Percentiles rank a stretch among this genome's conserved stretches.
Conservation (phyloP, 2,329 filamentous ascomycete genomes). For the Pyricularia grisea region DNA sequence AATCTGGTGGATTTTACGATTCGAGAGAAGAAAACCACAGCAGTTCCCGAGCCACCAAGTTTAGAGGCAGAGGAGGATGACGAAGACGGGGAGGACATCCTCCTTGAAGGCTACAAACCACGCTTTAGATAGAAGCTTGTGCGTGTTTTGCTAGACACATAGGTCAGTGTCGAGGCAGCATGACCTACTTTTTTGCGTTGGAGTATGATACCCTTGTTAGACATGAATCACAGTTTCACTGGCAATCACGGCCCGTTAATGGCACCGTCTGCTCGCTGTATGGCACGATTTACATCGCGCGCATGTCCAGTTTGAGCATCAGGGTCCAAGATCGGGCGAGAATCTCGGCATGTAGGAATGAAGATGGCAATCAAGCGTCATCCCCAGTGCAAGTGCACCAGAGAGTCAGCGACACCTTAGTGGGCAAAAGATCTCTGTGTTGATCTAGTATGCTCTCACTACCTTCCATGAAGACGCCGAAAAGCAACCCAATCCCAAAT, state of each 20-base stretch:
- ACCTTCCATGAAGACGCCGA: conserved; percentile 47
- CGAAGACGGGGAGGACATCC: conserved; percentile 20
- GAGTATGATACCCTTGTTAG: background rate
- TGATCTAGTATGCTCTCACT: conserved; percentile 51
- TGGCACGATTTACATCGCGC: background rate
- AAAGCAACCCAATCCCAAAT: conserved; percentile 7
- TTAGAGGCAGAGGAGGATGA: conserved; percentile 9
- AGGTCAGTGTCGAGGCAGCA: background rate
- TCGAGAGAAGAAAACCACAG: conserved; percentile 37
- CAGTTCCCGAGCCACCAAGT: background rate
- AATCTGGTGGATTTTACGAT: conserved; percentile 38
- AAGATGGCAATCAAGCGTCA: conserved; percentile 85
- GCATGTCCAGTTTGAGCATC: background rate
- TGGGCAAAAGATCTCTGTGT: conserved; percentile 49
- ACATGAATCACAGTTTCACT: background rate
- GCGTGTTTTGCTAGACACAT: background rate
- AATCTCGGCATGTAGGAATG: background rate
- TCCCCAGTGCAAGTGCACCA: conserved; percentile 40
- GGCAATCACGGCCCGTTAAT: background rate
- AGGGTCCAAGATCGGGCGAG: background rate
- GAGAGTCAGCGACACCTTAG: conserved; percentile 88
- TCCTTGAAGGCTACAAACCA: conserved; percentile 41
- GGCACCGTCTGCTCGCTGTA: background rate
- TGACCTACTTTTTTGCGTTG: background rate
- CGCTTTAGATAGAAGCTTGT: background rate